Percentiles rank a stretch among this genome's conserved stretches.
These are phyloP conservation scores for Licmophora abbreviata DNA, from an alignment of 108 stramenopile genomes.

Conservation along the genomic window DNA sequence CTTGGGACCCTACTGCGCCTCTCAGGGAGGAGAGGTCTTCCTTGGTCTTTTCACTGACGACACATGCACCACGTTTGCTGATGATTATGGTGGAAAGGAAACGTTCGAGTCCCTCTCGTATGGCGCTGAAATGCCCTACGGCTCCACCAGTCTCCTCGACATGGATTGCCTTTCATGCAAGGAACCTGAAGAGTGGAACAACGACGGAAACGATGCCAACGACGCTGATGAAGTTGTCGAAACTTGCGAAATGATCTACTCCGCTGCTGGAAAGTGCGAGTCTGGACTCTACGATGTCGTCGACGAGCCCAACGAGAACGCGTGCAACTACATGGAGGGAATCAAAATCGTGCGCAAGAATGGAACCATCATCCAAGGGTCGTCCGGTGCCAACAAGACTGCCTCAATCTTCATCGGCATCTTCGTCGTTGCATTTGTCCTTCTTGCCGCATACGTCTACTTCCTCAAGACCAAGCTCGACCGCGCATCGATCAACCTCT, in stretches of 20 bases:
- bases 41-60: conserved; percentile 58
- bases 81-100: conserved; percentile 18
- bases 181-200: conserved; percentile 22
- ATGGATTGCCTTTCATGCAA: conserved; percentile 51
- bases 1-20: conserved; percentile 51
- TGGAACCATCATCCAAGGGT: conserved; percentile 36
- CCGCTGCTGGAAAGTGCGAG: conserved; percentile 74
- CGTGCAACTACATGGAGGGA: conserved; percentile 78
- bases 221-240: conserved; percentile 46
- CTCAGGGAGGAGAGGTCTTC: conserved; percentile 46
- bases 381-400: conserved; percentile 45
- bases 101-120: conserved; percentile 30
- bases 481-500: conserved; percentile 73
- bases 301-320: conserved; percentile 45
- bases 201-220: conserved; percentile 30
- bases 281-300: conserved; percentile 14
- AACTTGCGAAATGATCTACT: conserved; percentile 56
- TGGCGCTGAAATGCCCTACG: conserved; percentile 46
- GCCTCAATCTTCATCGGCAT: conserved; percentile 73
- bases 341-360: conserved; percentile 68
- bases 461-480: conserved; percentile 81
- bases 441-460: conserved; percentile 70
- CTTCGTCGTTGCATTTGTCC: conserved; percentile 69
- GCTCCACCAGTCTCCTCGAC: conserved; percentile 30
- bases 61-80: conserved; percentile 45